A percentile compares a stretch with the other conserved stretches of the same genome.
These are phyloP conservation scores for Sherardia arvensis DNA, from an alignment of 257 asterid species.

Conservation along the genomic window DNA sequence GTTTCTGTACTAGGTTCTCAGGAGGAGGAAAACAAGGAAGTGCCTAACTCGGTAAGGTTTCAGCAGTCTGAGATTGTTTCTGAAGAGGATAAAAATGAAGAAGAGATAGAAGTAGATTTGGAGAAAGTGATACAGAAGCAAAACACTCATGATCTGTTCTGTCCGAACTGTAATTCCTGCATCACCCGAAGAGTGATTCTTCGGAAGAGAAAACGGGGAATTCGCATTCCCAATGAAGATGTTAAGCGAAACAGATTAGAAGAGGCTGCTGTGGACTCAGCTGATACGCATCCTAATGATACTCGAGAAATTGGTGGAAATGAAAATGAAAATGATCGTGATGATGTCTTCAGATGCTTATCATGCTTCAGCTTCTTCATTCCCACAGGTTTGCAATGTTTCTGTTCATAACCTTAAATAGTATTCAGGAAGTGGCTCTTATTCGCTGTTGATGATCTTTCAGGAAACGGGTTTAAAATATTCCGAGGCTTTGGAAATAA, in stretches of 20 bases:
- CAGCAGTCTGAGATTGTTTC: conserved; percentile 25
- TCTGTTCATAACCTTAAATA: no score
- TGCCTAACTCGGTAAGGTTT: conserved; percentile 14
- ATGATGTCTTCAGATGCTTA: conserved; percentile 73
- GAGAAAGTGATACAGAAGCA: conserved; percentile 60
- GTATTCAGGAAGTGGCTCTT: neutral
- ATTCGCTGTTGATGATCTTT: conserved; percentile 10
- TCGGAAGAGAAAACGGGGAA: conserved; percentile 60
- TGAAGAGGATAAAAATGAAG: conserved; percentile 34
- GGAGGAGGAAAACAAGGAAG: conserved; percentile 19
- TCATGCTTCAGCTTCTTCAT: conserved; percentile 87
- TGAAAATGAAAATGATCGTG: conserved; percentile 28
- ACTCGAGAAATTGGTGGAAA: conserved; percentile 20
- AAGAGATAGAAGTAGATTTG: conserved; percentile 41
- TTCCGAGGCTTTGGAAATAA: conserved; percentile 31
- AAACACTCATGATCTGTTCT: conserved; percentile 68
- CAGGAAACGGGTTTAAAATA: conserved; percentile 59
- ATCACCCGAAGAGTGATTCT: conserved; percentile 83
- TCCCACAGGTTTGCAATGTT: conserved; percentile 45
- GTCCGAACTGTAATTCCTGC: conserved; percentile 93
- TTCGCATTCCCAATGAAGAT: conserved; percentile 36
- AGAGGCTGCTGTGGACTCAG: conserved; percentile 18
- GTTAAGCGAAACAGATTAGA: conserved; percentile 34
- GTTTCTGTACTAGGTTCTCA: conserved; percentile 13
- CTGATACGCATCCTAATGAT: conserved; percentile 19